Conservation (phyloP, 305 asterid genomes). For the Caryopteris hybrid region DNA sequence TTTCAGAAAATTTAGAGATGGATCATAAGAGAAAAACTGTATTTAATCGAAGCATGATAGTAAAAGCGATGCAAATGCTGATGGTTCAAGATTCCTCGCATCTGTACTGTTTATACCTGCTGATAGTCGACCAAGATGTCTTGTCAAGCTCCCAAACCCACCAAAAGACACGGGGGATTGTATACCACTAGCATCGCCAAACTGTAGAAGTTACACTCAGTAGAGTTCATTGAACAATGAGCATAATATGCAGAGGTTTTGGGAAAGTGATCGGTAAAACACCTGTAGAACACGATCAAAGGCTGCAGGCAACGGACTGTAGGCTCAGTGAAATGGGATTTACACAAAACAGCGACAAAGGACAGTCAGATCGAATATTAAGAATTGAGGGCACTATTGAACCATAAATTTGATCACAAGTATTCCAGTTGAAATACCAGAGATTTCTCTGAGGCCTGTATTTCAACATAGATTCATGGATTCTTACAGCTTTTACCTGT, state of each 20-base stretch:
- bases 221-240: slow-evolving; percentile 21
- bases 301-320: slow-evolving; percentile 88
- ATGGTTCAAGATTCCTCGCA: not conserved
- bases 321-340: slow-evolving; percentile 17
- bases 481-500: slow-evolving; percentile 48
- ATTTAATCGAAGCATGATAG: too few relatives aligned
- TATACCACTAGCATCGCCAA: slow-evolving; percentile 97
- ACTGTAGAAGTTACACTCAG: slow-evolving; percentile 46
- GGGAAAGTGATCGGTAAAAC: slow-evolving; percentile 16
- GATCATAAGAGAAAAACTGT: too few relatives aligned
- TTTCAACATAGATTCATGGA: not conserved
- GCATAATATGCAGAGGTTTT: slow-evolving; percentile 18
- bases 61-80: not conserved
- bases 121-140: slow-evolving; percentile 87
- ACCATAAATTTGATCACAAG: not conserved
- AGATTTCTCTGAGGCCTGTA: too few relatives aligned
- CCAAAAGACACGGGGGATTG: slow-evolving; percentile 99
- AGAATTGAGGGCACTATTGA: too few relatives aligned
- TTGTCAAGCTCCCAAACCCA: slow-evolving; percentile 96
- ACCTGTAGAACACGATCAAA: slow-evolving; percentile 92
- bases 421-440: not conserved
- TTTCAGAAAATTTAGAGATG: not conserved
- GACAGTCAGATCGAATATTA: slow-evolving; percentile 6
- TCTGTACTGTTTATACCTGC: slow-evolving; percentile 38
- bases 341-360: too few relatives aligned